Evolutionary conservation across 2,329 filamentous ascomycete species (phyloP).

Genomic region (Cadophora malorum): DNA sequence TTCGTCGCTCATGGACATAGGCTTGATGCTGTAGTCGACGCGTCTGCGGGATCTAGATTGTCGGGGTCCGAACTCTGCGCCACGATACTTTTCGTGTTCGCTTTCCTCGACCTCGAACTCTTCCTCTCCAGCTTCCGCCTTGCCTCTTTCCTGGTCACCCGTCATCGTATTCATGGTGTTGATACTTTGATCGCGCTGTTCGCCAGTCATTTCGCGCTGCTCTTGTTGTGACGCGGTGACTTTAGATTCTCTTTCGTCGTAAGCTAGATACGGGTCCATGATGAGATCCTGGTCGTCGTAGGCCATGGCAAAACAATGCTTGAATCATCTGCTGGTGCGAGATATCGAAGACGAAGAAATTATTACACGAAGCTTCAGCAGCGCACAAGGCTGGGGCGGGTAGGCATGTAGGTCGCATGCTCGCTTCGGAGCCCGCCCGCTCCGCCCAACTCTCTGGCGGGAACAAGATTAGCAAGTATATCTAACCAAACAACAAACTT

Average conservation of each 20-base stretch:
- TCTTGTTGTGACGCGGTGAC: not conserved
- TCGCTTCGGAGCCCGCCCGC: no score
- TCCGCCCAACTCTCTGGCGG: not conserved
- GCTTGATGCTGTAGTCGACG: not conserved
- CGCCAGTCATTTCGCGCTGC: no score
- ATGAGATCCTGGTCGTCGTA: not conserved
- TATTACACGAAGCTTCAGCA: not conserved
- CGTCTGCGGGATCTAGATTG: no score
- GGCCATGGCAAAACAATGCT: not conserved
- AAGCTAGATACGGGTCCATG: not conserved
- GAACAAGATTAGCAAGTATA: not conserved
- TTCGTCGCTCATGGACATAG: no score
- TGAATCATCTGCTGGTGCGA: not conserved
- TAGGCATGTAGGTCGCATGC: no score
- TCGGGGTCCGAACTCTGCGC: no score
- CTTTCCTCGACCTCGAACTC: no score
- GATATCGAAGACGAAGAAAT: not conserved
- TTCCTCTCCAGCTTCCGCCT: no score
- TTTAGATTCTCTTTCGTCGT: not conserved
- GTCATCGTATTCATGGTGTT: no score
- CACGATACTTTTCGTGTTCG: no score
- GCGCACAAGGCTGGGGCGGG: not conserved
- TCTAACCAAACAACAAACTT: not conserved
- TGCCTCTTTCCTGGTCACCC: no score
- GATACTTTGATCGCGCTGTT: no score